These are phyloP conservation scores for Lepraria neglecta DNA, from an alignment of 495 filamentous ascomycete genomes.

Conservation along the genomic window DNA sequence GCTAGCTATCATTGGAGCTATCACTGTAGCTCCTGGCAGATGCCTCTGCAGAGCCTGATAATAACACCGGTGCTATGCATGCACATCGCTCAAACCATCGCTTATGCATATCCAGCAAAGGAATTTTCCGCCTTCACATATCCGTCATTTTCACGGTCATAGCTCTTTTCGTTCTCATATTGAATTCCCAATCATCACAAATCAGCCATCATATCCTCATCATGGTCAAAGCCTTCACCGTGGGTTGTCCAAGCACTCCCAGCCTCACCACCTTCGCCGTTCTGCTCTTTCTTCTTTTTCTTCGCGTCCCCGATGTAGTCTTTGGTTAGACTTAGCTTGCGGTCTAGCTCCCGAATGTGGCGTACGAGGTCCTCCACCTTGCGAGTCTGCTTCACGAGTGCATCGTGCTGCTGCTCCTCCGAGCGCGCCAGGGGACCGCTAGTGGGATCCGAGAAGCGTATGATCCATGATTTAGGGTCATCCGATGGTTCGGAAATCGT, in stretches of 20 bases:
- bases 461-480: constrained; percentile 39
- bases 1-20: neutral
- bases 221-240: constrained; percentile 44
- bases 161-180: too few relatives aligned
- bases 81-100: neutral
- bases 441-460: constrained; percentile 34
- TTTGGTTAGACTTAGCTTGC: constrained; percentile 50
- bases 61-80: constrained; percentile 18
- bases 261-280: constrained; percentile 26
- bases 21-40: neutral
- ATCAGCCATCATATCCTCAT: constrained; percentile 65
- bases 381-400: constrained; percentile 36
- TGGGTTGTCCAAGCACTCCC: constrained; percentile 22
- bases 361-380: constrained; percentile 37
- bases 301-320: constrained; percentile 51
- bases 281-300: constrained; percentile 41
- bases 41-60: neutral
- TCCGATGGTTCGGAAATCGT: constrained; percentile 43
- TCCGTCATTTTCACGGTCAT: neutral
- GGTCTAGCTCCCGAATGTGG: constrained; percentile 46
- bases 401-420: constrained; percentile 42
- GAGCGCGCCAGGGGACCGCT: constrained; percentile 26
- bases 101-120: constrained; percentile 8
- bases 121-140: neutral
- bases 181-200: constrained; percentile 22